Evolutionary conservation across 2,329 filamentous ascomycete species (phyloP), one percentile per base, ranked within the genome.

Genomic region (Fusarium illudens): DNA sequence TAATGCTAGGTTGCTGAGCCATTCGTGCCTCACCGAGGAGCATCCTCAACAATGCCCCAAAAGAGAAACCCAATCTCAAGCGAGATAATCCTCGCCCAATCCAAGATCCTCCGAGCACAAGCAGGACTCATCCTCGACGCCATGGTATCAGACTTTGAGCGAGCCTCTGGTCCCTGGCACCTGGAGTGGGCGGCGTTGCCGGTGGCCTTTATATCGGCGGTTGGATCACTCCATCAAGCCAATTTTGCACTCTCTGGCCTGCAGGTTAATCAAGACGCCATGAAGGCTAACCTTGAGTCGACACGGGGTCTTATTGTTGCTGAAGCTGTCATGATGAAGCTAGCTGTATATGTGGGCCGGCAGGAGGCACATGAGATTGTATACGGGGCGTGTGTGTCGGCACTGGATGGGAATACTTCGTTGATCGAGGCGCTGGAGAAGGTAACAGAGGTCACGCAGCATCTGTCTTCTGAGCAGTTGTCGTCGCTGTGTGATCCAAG

Each of bases 251-350:
- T 87, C 2, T 79, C 79, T 1, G 85, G 84, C 0, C 77, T 88
- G 0, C 81, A 84, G 3, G 85, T 87, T 6, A 81, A 87, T 65
- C 75, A 75, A 0, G 78, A 81, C 52, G 75, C 80, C 22, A 87
- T 88, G 85, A 72, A 81, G 62, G 71, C 75, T 1, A 88, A 87
- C 65, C 76, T 87, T 2, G 78, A 81, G 39, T 85, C 82, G 1
- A 86, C 84, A 0, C 75, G 77, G 48, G 85, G 85, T 0, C 74
- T 87, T 11, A 87, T 87, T 60, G 85, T 87, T 8, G 84, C 81
- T 4, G 86, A 88, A 74, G 84, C 86, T 5, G 85, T 88, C 8
- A 87, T 88, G 85, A 87, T 87, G 86, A 83, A 81, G 2, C 77
- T 88, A 49, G 86, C 84, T 15, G 79, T 81, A 19, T 76, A 82